Conservation (phyloP, 1,284 basidiomycete species). For the Leccinum huronense region DNA sequence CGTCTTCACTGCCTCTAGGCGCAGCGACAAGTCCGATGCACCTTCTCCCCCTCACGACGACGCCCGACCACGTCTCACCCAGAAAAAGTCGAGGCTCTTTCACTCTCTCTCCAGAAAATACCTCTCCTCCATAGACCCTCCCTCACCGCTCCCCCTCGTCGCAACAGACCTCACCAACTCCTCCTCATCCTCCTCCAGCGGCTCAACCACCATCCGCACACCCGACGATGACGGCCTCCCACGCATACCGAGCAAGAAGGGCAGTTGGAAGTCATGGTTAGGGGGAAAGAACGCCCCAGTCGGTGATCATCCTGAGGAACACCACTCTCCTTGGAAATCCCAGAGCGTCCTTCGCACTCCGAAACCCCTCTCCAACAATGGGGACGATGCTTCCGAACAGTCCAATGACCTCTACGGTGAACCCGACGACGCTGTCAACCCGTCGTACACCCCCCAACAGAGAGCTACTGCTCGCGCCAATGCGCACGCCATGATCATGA, state of each 20-base stretch:
- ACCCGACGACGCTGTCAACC: conserved; percentile 8
- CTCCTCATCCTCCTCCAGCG: conserved; percentile 61
- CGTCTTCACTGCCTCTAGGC: conserved; percentile 49
- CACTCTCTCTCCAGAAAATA: conserved; percentile 34
- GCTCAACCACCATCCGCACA: conserved; percentile 57
- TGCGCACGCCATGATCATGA: conserved; percentile 38
- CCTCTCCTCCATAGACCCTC: conserved; percentile 14
- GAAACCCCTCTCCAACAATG: conserved; percentile 24
- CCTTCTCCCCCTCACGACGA: conserved; percentile 23
- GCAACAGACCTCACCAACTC: conserved; percentile 34
- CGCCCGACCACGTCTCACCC: conserved; percentile 13
- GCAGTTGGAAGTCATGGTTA: conserved; percentile 53
- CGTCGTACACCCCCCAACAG: conserved; percentile 16
- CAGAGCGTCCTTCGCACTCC: conserved; percentile 14
- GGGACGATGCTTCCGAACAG: conserved; percentile 23
- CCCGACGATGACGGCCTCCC: conserved; percentile 56
- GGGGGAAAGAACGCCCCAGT: conserved; percentile 39
- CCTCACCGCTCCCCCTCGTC: conserved; percentile 22
- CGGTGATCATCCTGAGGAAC: conserved; percentile 26
- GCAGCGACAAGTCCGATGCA: conserved; percentile 45
- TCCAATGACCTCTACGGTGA: conserved; percentile 34
- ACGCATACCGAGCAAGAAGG: conserved; percentile 41
- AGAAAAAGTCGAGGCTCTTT: conserved; percentile 26
- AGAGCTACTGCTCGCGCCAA: conserved; percentile 33
- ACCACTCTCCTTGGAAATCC: conserved; percentile 19